phyloP scores from a whole-genome alignment of 1,284 basidiomycete species.

The Meira nashicola region DNA sequence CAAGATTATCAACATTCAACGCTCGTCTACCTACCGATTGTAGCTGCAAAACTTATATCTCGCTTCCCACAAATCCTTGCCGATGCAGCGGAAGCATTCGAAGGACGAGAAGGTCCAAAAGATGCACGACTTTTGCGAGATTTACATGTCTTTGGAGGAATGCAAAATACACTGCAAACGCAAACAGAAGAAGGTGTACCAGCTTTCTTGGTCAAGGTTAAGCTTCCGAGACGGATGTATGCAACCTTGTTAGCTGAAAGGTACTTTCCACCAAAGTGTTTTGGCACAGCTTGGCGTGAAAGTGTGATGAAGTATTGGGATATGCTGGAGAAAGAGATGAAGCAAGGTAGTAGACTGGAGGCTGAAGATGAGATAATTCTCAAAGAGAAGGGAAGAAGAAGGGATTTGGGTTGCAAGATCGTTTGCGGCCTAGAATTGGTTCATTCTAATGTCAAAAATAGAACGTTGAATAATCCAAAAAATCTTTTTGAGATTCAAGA shows the following conservation, averaged over 20 bases:
- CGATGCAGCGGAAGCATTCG: conserved; percentile 81
- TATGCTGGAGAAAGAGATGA: not conserved
- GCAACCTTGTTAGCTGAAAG: conserved; percentile 85
- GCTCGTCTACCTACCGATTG: conserved; percentile 71
- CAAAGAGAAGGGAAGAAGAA: conserved; percentile 29
- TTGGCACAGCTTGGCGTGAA: conserved; percentile 59
- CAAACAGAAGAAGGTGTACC: not conserved
- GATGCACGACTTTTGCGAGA: conserved; percentile 57
- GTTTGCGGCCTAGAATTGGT: conserved; percentile 42
- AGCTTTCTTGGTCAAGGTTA: conserved; percentile 15
- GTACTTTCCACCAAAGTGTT: conserved; percentile 84
- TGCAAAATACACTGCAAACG: not conserved
- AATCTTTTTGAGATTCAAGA: not conserved
- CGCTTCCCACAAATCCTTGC: conserved; percentile 68
- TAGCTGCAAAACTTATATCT: conserved; percentile 69
- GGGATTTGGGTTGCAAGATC: conserved; percentile 44
- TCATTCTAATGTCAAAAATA: conserved; percentile 14
- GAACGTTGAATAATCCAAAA: not conserved
- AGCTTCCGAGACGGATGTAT: conserved; percentile 57
- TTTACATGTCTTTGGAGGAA: conserved; percentile 4
- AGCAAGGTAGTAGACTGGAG: not conserved
- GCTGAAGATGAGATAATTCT: conserved; percentile 5
- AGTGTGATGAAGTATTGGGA: conserved; percentile 23
- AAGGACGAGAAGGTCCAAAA: conserved; percentile 71
- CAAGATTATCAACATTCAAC: conserved; percentile 63